Base-by-base conservation (phyloP, 805 yeast genomes). In the Grigorovia transvaalensis region DNA sequence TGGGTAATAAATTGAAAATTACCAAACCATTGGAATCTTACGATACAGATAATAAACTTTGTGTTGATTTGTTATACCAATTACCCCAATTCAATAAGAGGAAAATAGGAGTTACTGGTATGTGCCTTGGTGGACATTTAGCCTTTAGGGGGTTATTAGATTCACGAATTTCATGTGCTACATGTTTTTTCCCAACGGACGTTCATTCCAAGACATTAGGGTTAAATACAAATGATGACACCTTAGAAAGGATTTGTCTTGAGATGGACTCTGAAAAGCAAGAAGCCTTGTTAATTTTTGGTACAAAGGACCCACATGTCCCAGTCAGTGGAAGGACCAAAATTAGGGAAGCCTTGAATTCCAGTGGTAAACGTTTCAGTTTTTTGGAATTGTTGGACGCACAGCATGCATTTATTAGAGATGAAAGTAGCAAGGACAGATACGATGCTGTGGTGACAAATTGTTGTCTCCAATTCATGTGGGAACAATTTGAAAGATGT, bases 121-220 rank as follows among this genome's bases (percentile, higher is more conserved):
- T 86, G 93, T 86, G 95, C 65, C 76, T 85, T 41, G 93, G 93
- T 19, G 95, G 93, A 1, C 93, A 85, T 63, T 71, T 85, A 59
- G 91, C 93, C 1, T 84, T 76, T 69, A 23, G 73, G 95, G 57
- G 81, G 2, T 71, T 84, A 57, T 51, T 64, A 23, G 88, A 85
- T 60, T 71, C 74, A 41, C 69, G 88, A 52, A 79, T 85, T 46
- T 70, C 71, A 12, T 88, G 90, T 17, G 76, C 83, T 11, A 85
- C 84, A 18, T 80, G 89, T 55, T 85, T 84, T 69, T 85, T 85
- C 70, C 86, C 88, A 13, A 85, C 95, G 6, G 93, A 85, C 60
- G 82, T 86, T 61, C 93, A 86, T 63, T 73, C 73, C 53, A 82
- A 76, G 59, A 76, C 82, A 8, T 68, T 86, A 49, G 93, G 89